Percentiles rank a stretch among this genome's conserved stretches.
These are phyloP conservation scores for Leccinum broughii DNA, from an alignment of 768 basidiomycete species.

Conservation along the genomic window DNA sequence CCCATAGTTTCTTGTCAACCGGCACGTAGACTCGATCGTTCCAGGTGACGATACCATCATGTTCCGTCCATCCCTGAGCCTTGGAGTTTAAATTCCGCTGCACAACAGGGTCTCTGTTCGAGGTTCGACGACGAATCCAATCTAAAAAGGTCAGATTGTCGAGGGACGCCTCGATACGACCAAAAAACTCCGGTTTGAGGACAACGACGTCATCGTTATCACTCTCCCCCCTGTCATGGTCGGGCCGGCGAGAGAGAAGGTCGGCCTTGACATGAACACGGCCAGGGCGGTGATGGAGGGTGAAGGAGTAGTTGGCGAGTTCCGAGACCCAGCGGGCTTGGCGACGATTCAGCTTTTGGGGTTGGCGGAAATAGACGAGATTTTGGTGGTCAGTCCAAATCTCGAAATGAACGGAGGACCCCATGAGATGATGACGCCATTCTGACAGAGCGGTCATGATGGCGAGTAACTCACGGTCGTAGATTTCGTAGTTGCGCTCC, in stretches of 20 bases:
- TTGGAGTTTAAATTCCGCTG: not conserved
- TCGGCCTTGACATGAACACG: constrained; percentile 31
- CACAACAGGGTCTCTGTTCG: too few species aligned
- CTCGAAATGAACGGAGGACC: not conserved
- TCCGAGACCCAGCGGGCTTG: constrained; percentile 45
- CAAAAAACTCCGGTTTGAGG: too few species aligned
- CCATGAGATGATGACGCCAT: constrained; percentile 26
- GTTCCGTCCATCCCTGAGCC: not conserved
- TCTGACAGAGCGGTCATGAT: constrained; percentile 41
- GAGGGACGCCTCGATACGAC: too few species aligned
- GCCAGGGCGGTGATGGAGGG: too few species aligned
- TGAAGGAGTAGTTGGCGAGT: constrained; percentile 23
- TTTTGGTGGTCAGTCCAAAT: constrained; percentile 36
- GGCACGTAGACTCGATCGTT: too few species aligned
- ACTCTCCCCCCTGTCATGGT: constrained; percentile 12
- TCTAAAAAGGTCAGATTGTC: too few species aligned
- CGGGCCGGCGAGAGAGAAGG: constrained; percentile 27
- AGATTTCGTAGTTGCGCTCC: constrained; percentile 42
- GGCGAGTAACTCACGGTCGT: constrained; percentile 41
- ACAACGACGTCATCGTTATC: constrained; percentile 23
- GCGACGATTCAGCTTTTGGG: constrained; percentile 39
- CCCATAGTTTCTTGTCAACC: too few species aligned
- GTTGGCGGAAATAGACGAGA: constrained; percentile 41
- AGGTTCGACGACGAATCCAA: too few species aligned
- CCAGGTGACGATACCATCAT: not conserved